Conservation (phyloP, 768 basidiomycete genomes). For the Naganishia randhawae region DNA sequence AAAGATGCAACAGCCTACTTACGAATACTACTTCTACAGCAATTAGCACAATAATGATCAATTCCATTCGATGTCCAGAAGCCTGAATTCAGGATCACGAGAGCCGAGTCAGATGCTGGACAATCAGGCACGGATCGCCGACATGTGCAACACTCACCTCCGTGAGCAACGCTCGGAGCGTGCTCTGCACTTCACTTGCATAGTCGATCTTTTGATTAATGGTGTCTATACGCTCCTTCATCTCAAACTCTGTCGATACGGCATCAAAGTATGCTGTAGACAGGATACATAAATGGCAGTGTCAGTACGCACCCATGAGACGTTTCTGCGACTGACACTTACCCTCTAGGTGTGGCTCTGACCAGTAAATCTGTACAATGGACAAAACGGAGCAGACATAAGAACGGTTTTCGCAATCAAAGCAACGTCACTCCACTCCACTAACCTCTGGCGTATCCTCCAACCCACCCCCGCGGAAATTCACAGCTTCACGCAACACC, state of each 20-base stretch:
- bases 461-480: conserved; percentile 56
- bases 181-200: conserved; percentile 70
- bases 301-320: not conserved
- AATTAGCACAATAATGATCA: conserved; percentile 90
- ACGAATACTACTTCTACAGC: conserved; percentile 93
- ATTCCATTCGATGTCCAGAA: conserved; percentile 84
- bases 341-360: conserved; percentile 85
- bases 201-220: conserved; percentile 77
- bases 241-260: conserved; percentile 78
- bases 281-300: not conserved
- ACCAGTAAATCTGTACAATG: conserved; percentile 84
- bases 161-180: conserved; percentile 79
- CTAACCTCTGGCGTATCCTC: conserved; percentile 49
- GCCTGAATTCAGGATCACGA: conserved; percentile 59
- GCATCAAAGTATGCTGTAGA: conserved; percentile 72
- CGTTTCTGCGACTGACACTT: conserved; percentile 32
- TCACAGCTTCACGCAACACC: conserved; percentile 85
- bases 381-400: not conserved
- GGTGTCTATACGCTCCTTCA: conserved; percentile 71
- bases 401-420: not conserved
- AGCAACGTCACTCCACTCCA: not conserved
- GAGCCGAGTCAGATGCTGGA: conserved; percentile 16
- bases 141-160: conserved; percentile 58
- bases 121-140: no score
- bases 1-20: conserved; percentile 27